Evolutionary conservation across 768 basidiomycete genomes (phyloP).

Genomic region (Lepiota brunneoincarnata): DNA sequence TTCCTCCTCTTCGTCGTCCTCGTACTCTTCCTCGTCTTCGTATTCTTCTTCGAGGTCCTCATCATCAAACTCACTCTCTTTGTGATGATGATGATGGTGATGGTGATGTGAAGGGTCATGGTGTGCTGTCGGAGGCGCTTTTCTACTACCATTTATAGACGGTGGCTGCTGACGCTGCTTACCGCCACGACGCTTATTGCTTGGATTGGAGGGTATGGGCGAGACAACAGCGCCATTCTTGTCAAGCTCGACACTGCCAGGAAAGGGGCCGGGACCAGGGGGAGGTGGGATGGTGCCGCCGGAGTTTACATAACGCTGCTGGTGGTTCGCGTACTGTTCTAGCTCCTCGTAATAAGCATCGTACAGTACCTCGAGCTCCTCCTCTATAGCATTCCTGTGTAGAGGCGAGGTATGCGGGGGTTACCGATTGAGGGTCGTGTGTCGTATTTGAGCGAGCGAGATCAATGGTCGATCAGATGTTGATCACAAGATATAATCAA

Average conservation of each 20-base stretch:
- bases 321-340: slow-evolving; percentile 97
- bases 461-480: slow-evolving; percentile 25
- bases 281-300: slow-evolving; percentile 89
- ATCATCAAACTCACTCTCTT: slow-evolving; percentile 69
- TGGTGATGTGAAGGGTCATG: slow-evolving; percentile 32
- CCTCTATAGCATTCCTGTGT: slow-evolving; percentile 91
- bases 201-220: slow-evolving; percentile 20
- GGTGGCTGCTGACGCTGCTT: slow-evolving; percentile 21
- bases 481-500: slow-evolving; percentile 27
- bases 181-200: slow-evolving; percentile 17
- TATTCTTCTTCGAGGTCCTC: slow-evolving; percentile 54
- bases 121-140: slow-evolving; percentile 14
- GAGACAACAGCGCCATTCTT: slow-evolving; percentile 65
- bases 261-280: slow-evolving; percentile 96
- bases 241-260: slow-evolving; percentile 95
- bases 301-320: slow-evolving; percentile 92
- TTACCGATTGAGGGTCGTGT: background rate
- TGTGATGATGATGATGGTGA: slow-evolving; percentile 39
- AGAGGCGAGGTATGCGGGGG: slow-evolving; percentile 12
- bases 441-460: slow-evolving; percentile 4
- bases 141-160: slow-evolving; percentile 14
- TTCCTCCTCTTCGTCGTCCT: slow-evolving; percentile 43
- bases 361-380: slow-evolving; percentile 99
- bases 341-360: slow-evolving; percentile 99
- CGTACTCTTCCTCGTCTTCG: slow-evolving; percentile 36